Evolutionary conservation across 805 yeast species (phyloP).

Genomic region (Yarrowia yakushimensis): DNA sequence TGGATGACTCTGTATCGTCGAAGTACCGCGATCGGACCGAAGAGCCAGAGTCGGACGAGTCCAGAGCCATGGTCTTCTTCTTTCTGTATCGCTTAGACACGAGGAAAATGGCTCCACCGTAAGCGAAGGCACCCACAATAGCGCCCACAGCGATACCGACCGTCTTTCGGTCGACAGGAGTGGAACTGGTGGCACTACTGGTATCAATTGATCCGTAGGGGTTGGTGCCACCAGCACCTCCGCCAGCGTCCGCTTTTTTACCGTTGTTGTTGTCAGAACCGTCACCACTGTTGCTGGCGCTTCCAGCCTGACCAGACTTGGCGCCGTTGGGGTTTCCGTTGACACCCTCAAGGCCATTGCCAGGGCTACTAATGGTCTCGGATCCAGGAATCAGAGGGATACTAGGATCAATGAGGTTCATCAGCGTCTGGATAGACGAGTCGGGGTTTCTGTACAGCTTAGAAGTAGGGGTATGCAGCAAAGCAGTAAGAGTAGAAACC

Average conservation of each 20-base stretch:
- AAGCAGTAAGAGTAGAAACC: constrained; percentile 48
- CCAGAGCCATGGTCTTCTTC: constrained; percentile 30
- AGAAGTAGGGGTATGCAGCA: constrained; percentile 53
- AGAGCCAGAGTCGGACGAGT: constrained; percentile 26
- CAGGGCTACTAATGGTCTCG: constrained; percentile 27
- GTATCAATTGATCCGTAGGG: constrained; percentile 37
- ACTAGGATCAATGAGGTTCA: constrained; percentile 66
- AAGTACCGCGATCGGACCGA: constrained; percentile 21
- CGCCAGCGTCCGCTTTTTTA: constrained; percentile 14
- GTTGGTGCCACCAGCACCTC: constrained; percentile 31
- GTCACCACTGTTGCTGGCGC: neutral
- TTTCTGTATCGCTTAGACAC: constrained; percentile 49
- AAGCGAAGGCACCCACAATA: constrained; percentile 67
- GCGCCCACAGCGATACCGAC: constrained; percentile 84
- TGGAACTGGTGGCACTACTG: constrained; percentile 30
- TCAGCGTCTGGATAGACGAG: constrained; percentile 53
- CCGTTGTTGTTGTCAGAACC: constrained; percentile 20
- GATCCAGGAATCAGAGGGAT: constrained; percentile 45
- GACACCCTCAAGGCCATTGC: constrained; percentile 2
- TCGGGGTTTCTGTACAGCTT: constrained; percentile 57
- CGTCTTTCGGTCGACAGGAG: constrained; percentile 45
- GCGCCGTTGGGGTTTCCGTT: constrained; percentile 26
- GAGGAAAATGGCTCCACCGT: constrained; percentile 57
- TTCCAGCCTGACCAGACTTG: neutral
- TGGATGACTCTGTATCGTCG: constrained; percentile 27